Conservation (phyloP, 2,329 filamentous ascomycete genomes). For the Pestalotiopsis fici region DNA sequence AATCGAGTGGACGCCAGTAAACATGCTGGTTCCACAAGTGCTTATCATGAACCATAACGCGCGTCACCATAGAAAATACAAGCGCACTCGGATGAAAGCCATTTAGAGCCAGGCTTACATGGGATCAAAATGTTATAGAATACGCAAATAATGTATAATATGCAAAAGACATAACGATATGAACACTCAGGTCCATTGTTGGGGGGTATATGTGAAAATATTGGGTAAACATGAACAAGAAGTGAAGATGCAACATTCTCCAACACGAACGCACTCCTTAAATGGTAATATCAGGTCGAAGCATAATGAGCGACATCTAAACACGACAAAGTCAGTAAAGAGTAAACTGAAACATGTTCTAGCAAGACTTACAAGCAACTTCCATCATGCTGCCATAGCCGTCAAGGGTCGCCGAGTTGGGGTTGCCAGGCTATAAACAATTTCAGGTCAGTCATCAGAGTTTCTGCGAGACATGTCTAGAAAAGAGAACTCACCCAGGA, state of each 20-base stretch:
- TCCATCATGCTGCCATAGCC: slow-evolving; percentile 53
- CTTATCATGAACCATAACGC: not conserved
- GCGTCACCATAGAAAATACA: not conserved
- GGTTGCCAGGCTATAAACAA: slow-evolving; percentile 41
- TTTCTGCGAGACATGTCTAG: not conserved
- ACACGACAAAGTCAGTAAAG: not conserved
- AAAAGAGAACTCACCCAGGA: slow-evolving; percentile 9
- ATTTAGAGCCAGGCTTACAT: not conserved
- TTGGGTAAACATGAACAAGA: not conserved
- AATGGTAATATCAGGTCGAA: not conserved
- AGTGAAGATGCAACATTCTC: not conserved
- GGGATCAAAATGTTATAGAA: too few species aligned
- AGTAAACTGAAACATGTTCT: not conserved
- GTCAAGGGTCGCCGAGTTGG: slow-evolving; percentile 44
- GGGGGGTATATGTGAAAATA: not conserved
- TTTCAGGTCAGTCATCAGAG: not conserved
- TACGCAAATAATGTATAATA: slow-evolving; percentile 33
- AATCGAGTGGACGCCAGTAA: slow-evolving; percentile 23
- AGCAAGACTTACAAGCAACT: slow-evolving; percentile 27
- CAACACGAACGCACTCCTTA: not conserved
- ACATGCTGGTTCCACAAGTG: not conserved
- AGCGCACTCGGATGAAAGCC: not conserved
- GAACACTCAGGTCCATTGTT: not conserved
- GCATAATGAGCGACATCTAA: not conserved
- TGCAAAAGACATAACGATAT: not conserved